These are phyloP conservation scores for Candida tropicalis DNA, from an alignment of 1,139 yeast species.

Conservation along the genomic window DNA sequence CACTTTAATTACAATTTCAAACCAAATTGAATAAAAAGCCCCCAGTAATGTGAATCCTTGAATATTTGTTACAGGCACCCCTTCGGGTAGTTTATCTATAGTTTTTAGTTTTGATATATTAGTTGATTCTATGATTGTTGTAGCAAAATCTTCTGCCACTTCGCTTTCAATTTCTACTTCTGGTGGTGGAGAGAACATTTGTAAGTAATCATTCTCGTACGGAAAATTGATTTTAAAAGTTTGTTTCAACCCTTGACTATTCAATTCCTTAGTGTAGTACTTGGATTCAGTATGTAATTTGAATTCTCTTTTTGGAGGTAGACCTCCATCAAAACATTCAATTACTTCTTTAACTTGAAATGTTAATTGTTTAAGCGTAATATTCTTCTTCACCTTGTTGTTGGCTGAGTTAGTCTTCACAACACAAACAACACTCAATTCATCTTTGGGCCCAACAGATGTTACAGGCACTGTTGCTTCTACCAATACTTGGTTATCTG, in stretches of 20 bases:
- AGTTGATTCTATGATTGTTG: constrained; percentile 16
- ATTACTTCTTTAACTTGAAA: constrained; percentile 54
- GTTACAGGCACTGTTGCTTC: constrained; percentile 47
- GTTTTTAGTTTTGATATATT: constrained; percentile 17
- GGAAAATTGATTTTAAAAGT: constrained; percentile 38
- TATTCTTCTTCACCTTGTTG: constrained; percentile 34
- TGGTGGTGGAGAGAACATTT: constrained; percentile 23
- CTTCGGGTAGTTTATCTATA: constrained; percentile 35
- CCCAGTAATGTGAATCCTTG: constrained; percentile 56
- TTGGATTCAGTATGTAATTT: constrained; percentile 34
- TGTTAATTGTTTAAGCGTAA: constrained; percentile 47
- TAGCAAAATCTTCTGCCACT: constrained; percentile 9
- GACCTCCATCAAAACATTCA: constrained; percentile 52
- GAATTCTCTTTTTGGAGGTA: constrained; percentile 38
- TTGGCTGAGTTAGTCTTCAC: constrained; percentile 40
- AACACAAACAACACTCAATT: constrained; percentile 39
- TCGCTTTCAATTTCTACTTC: constrained; percentile 8
- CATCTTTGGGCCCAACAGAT: constrained; percentile 56
- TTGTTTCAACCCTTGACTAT: constrained; percentile 34
- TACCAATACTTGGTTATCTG: constrained; percentile 44
- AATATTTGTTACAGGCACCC: constrained; percentile 47
- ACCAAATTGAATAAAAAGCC: constrained; percentile 52
- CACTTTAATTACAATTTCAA: constrained; percentile 51
- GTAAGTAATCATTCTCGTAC: constrained; percentile 38
- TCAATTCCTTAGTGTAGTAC: constrained; percentile 28